Conservation (phyloP, 306 rosid genomes). For the Ormosia emarginata region DNA sequence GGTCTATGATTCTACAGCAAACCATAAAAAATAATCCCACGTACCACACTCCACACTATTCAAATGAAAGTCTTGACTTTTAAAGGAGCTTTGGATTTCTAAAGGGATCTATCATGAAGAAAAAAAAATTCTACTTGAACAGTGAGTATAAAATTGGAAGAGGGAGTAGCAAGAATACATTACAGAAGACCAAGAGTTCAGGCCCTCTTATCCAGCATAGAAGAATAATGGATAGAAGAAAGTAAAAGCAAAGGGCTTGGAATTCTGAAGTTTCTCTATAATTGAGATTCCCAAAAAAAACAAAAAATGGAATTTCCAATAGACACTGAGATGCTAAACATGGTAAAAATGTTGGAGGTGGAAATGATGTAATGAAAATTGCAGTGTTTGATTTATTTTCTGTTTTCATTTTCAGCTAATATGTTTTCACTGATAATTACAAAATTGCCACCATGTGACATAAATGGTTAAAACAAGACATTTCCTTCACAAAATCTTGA, state of each 20-base stretch:
- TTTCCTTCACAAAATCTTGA: too few species aligned
- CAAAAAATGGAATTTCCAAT: not conserved
- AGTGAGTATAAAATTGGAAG: not conserved
- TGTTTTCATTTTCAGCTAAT: too few species aligned
- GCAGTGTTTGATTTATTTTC: too few species aligned
- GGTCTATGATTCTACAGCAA: not conserved
- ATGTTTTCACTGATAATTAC: too few species aligned
- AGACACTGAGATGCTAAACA: not conserved
- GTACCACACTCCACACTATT: not conserved
- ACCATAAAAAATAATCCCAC: not conserved
- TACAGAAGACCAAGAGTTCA: not conserved
- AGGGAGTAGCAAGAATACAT: not conserved
- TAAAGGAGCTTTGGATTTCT: not conserved
- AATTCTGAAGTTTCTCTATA: not conserved
- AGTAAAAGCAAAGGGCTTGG: not conserved
- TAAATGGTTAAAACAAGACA: too few species aligned
- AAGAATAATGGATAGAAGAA: not conserved
- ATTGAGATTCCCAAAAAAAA: not conserved
- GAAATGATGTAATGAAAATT: not conserved
- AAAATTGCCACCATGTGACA: too few species aligned
- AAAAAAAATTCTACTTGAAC: not conserved
- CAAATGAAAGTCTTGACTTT: not conserved
- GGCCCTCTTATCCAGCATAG: not conserved
- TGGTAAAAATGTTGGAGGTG: not conserved
- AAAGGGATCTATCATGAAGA: not conserved